phyloP scores from a whole-genome alignment of 176 grass and related monocot species.

The Thalia dealbata region DNA sequence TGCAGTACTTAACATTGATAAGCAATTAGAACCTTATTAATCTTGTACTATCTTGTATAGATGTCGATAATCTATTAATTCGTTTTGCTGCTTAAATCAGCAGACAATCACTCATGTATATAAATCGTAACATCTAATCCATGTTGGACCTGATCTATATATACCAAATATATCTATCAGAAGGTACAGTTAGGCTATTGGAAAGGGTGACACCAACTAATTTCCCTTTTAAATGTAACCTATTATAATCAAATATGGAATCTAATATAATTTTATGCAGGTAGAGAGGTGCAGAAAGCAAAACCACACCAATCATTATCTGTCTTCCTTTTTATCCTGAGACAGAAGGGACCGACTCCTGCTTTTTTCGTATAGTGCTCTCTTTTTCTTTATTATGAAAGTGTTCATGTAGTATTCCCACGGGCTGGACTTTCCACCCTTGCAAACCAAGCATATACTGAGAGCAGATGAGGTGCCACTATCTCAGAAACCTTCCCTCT shows the following conservation, averaged over 20 bases:
- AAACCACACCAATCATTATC: no score
- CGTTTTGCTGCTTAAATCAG: neutral
- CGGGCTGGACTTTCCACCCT: neutral
- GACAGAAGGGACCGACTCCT: no score
- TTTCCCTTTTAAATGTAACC: neutral
- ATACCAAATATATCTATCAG: neutral
- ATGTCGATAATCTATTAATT: no score
- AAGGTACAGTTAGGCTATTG: neutral
- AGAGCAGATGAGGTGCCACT: neutral
- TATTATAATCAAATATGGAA: neutral
- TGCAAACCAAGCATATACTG: conserved; percentile 1
- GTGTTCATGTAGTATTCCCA: neutral
- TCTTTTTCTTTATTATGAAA: no score
- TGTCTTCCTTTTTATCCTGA: no score
- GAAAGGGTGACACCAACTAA: neutral
- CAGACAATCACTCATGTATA: neutral
- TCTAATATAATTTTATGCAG: no score
- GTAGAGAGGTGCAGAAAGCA: no score
- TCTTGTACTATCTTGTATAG: no score
- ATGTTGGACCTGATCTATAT: neutral
- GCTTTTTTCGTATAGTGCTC: no score
- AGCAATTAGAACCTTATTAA: no score
- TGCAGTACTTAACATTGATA: no score
- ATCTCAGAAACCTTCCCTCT: neutral
- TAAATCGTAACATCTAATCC: neutral